Evolutionary conservation across 1,139 yeast species (phyloP), one percentile per base, ranked within the genome.

Genomic region (Saccharomyces pastorianus): DNA sequence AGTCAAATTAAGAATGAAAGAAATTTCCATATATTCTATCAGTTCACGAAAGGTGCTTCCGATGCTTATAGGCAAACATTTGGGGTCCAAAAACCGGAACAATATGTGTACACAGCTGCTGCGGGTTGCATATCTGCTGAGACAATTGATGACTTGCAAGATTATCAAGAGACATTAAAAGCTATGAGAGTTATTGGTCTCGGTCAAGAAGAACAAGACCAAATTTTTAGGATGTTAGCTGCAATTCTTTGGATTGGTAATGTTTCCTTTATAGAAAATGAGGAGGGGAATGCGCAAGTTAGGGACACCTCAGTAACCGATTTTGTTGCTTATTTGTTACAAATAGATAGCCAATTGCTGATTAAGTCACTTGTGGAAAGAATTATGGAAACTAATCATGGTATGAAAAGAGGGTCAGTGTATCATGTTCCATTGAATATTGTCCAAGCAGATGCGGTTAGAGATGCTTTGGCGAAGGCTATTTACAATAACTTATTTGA

Each of bases 21-120:
- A 70, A 93, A 93, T 69, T 95, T 93, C 75, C 99, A 95, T 70
- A 95, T 95, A 55, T 95, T 95, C 70, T 95, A 95, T 69, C 99
- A 95, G 73, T 85, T 88, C 69, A 87, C 98, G 17, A 95, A 93
- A 68, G 88, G 88, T 59, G 96, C 97, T 20, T 83, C 91, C 13
- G 90, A 90, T 31, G 79, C 79, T 57, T 91, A 93, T 68, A 85
- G 96, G 67, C 90, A 88, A 63, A 75, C 73, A 49, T 91, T 76
- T 69, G 99, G 99, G 51, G 83, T 95, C 56, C 99, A 91, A 72
- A 84, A 85, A 34, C 99, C 99, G 0, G 98, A 93, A 66, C 83
- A 93, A 53, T 95, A 95, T 70, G 73, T 85, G 25, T 95, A 93
- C 70, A 93, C 99, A 0, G 84, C 95, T 1, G 85, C 85, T 2